These are phyloP conservation scores for Leucogyrophana mollusca DNA, from an alignment of 768 basidiomycete species.

Conservation along the genomic window DNA sequence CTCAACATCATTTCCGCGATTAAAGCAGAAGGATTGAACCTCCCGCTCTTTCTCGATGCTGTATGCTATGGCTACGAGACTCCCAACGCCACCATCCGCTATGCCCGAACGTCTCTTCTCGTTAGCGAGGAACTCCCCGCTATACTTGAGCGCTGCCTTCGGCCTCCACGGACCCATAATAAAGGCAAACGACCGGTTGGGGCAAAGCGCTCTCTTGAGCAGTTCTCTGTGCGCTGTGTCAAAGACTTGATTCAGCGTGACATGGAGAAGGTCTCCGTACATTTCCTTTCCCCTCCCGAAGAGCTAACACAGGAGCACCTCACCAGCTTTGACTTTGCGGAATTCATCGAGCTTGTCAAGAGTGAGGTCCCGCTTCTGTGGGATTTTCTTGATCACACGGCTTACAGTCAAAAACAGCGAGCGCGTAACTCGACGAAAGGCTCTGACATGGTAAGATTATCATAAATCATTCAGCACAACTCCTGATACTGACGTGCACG, in stretches of 20 bases:
- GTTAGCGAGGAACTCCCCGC: conserved; percentile 16
- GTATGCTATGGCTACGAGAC: conserved; percentile 2
- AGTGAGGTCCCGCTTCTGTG: conserved; percentile 7
- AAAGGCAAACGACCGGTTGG: conserved; percentile 15
- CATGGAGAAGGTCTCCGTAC: conserved; percentile 4
- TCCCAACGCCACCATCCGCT: conserved; percentile 6
- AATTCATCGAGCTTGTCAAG: not conserved
- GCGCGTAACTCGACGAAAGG: conserved; percentile 14
- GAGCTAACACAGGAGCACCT: conserved; percentile 14
- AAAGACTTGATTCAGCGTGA: conserved; percentile 12
- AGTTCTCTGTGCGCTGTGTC: conserved; percentile 19
- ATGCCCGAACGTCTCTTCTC: conserved; percentile 14
- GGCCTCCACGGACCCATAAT: conserved; percentile 17
- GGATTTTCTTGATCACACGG: conserved; percentile 1
- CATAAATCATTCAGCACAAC: not conserved
- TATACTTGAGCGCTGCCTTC: conserved; percentile 22
- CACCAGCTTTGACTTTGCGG: conserved; percentile 8
- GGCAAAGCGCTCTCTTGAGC: conserved; percentile 12
- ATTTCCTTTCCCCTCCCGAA: conserved; percentile 6
- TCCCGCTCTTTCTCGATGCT: conserved; percentile 5
- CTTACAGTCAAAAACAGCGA: conserved; percentile 9
- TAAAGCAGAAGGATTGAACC: not conserved
- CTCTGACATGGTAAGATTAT: conserved; percentile 14
- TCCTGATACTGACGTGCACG: not conserved
- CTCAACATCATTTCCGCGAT: conserved; percentile 1